Percentiles rank a stretch among this genome's conserved stretches.
Conservation (phyloP, 371 early-diverging fungal genomes). For the Entomophthora muscae region DNA sequence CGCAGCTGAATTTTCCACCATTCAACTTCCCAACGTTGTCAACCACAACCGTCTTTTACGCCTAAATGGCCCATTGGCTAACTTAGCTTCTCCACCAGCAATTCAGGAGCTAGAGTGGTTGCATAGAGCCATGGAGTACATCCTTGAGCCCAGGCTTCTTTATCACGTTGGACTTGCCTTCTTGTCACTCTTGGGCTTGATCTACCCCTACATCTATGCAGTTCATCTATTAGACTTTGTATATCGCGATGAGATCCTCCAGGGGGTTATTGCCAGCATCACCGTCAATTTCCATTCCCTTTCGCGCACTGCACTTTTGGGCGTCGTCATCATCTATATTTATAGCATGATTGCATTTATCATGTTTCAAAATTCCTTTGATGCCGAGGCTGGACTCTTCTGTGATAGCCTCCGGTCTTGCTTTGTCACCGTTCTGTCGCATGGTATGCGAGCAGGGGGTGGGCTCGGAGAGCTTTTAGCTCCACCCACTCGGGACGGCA, state of each 20-base stretch:
- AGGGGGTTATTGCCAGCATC: conserved; percentile 35
- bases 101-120: conserved; percentile 6
- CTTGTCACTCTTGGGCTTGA: conserved; percentile 21
- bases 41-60: conserved; percentile 17
- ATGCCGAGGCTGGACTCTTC: conserved; percentile 21
- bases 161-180: conserved; percentile 22
- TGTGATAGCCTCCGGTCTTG: conserved; percentile 26
- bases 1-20: conserved; percentile 26
- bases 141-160: conserved; percentile 17
- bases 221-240: conserved; percentile 33
- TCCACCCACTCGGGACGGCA: conserved; percentile 16
- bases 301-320: conserved; percentile 24
- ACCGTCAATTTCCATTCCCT: conserved; percentile 31
- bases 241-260: conserved; percentile 32
- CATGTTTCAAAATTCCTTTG: conserved; percentile 27
- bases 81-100: too few relatives aligned
- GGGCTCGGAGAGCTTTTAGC: conserved; percentile 33
- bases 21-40: conserved; percentile 27
- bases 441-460: conserved; percentile 31
- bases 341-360: conserved; percentile 29
- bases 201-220: conserved; percentile 23
- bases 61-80: too few relatives aligned
- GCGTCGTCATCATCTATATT: conserved; percentile 31
- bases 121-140: conserved; percentile 12
- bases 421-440: conserved; percentile 28